phyloP scores from a whole-genome alignment of 2,329 filamentous ascomycete genomes.

The Anthostomella pinea region DNA sequence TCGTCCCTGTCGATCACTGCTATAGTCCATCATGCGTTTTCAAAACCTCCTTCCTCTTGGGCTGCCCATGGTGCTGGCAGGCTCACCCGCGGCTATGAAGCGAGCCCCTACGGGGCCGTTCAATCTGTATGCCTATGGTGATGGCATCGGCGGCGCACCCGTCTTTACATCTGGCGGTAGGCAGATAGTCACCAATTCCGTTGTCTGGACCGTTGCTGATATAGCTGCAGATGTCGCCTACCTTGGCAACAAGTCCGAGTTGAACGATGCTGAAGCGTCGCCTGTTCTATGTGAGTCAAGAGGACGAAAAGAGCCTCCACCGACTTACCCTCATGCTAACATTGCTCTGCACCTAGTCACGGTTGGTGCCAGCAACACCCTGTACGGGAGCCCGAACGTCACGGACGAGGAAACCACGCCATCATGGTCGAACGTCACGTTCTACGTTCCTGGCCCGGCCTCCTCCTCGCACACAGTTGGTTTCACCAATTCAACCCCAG shows the following conservation, averaged over 20 bases:
- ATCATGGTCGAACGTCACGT: conserved; percentile 24
- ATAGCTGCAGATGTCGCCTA: conserved; percentile 11
- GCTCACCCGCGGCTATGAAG: conserved; percentile 5
- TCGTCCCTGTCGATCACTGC: background rate
- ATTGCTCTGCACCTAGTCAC: conserved; percentile 13
- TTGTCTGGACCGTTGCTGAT: too few species aligned
- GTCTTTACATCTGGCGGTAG: conserved; percentile 25
- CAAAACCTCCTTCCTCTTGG: conserved; percentile 1
- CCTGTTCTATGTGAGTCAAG: conserved; percentile 18
- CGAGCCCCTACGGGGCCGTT: conserved; percentile 19
- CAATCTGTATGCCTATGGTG: conserved; percentile 28
- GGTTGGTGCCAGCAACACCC: conserved; percentile 7
- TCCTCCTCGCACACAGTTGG: conserved; percentile 19
- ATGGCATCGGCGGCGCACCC: conserved; percentile 22
- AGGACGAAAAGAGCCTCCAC: too few species aligned
- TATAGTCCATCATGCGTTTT: conserved; percentile 1
- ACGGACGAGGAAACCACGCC: conserved; percentile 10
- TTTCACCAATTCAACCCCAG: conserved; percentile 13
- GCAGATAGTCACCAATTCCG: background rate
- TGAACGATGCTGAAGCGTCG: conserved; percentile 11
- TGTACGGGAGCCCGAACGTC: conserved; percentile 20
- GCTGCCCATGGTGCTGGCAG: conserved; percentile 3
- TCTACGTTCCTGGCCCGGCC: conserved; percentile 20
- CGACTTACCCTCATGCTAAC: background rate
- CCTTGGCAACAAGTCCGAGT: conserved; percentile 9